Evolutionary conservation across 169 alveolate genomes (phyloP), one percentile per base, ranked within the genome.

Genomic region (Hepatocystis sp.): DNA sequence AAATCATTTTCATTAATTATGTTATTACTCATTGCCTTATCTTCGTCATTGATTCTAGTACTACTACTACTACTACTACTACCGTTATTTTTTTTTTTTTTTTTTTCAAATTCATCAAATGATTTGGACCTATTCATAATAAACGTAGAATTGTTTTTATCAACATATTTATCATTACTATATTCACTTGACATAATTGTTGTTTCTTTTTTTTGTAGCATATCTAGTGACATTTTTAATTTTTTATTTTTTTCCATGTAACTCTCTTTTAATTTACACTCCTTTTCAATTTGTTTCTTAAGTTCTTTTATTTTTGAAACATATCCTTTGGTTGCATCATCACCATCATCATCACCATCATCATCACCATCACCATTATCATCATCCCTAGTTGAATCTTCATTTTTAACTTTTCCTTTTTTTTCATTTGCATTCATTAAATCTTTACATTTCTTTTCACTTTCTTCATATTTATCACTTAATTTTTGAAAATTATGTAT

Each of bases 401-500:
- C 55, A 23, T 27, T 47, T 3, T 64, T 60, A n/a, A 21, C 4
- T 47, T 39, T 44, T 11, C 32, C n/a, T n/a, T 46, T 15, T 21
- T 66, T 23, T 47, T 36, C 47, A 21, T 55, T 44, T 23, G 55
- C 86, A 44, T 27, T 56, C 44, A 52, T 17, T 21, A 71, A 60
- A 36, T 56, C 65, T 58, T 71, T 71, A 63, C 27, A 71, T 58
- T 49, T 71, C 58, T 49, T 56, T 23, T 60, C 63, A 11, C 42
- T 17, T 11, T 71, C 65, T 51, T 71, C 86, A 58, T 71, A 71
- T 19, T 71, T 71, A 58, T 71, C 64, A 0, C 78, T 58, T 11
- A 71, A 11, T 47, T 71, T 71, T 44, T 71, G 86, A 44, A 71
- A 71, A 71, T 71, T 71, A 8, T 71, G 86, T 42, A 71, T 71